Conservation (phyloP, 2,329 filamentous ascomycete species). For the Scedosporium boydii region DNA sequence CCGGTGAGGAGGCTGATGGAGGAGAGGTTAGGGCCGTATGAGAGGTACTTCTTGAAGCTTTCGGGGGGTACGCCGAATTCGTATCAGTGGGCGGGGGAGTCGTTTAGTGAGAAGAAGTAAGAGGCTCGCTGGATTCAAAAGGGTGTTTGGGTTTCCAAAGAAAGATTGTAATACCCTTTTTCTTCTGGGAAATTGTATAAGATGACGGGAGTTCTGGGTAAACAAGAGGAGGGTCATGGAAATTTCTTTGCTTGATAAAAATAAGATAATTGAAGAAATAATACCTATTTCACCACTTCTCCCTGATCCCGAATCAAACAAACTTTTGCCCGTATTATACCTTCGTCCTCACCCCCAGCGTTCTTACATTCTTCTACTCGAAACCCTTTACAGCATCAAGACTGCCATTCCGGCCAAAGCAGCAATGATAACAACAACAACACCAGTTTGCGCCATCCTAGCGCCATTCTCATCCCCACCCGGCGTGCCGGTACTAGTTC, state of each 20-base stretch:
- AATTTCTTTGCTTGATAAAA: background rate
- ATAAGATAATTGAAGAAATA: background rate
- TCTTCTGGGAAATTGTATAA: background rate
- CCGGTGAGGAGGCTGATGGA: conserved; percentile 35
- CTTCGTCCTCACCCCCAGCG: background rate
- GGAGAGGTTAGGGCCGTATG: conserved; percentile 43
- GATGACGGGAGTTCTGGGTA: background rate
- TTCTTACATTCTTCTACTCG: background rate
- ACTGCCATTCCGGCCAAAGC: background rate
- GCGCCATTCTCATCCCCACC: background rate
- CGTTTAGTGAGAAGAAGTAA: conserved; percentile 26
- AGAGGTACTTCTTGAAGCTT: conserved; percentile 36
- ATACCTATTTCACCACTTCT: background rate
- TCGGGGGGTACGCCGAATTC: conserved; percentile 31
- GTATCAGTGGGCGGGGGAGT: conserved; percentile 10
- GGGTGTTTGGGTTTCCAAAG: background rate
- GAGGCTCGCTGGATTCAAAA: background rate
- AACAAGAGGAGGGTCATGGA: background rate
- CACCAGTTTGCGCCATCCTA: background rate
- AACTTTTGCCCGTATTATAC: background rate
- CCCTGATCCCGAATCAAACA: background rate
- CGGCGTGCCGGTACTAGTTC: background rate
- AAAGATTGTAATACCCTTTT: background rate
- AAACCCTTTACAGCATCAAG: background rate
- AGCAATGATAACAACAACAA: background rate